These are phyloP conservation scores for Trapa incisa DNA, from an alignment of 345 rosid species.

Conservation along the genomic window DNA sequence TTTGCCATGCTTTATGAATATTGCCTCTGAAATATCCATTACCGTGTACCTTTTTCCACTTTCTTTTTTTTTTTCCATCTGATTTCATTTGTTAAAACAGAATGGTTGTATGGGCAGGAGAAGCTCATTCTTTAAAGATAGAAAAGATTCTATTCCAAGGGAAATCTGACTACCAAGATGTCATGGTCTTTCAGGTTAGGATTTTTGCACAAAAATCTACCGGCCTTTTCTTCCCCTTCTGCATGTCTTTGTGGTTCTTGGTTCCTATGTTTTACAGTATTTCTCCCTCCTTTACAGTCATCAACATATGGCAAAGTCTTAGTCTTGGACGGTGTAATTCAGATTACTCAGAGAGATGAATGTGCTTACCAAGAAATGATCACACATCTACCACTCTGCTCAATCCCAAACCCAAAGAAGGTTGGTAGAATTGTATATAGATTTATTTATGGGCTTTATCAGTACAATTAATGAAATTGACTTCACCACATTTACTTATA, in stretches of 20 bases:
- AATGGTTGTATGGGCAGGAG: slow-evolving; percentile 39
- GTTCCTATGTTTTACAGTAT: not conserved
- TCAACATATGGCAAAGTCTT: slow-evolving; percentile 90
- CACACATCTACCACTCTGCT: slow-evolving; percentile 88
- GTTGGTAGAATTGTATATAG: slow-evolving; percentile 13
- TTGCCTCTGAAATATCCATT: not conserved
- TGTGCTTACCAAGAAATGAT: slow-evolving; percentile 99
- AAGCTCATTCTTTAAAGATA: slow-evolving; percentile 88
- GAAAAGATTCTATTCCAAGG: slow-evolving; percentile 73
- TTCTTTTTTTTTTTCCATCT: not conserved
- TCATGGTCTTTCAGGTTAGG: slow-evolving; percentile 80
- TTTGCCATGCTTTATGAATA: not conserved
- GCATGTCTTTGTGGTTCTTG: not conserved
- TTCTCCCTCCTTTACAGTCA: slow-evolving; percentile 34
- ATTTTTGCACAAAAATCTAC: not conserved
- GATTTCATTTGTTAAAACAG: not conserved
- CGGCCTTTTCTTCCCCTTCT: not conserved
- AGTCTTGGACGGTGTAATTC: slow-evolving; percentile 92
- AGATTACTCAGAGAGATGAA: slow-evolving; percentile 95
- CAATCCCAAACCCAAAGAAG: slow-evolving; percentile 82
- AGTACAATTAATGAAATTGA: not conserved
- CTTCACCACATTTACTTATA: not conserved
- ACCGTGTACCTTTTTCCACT: not conserved
- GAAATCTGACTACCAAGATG: slow-evolving; percentile 82
- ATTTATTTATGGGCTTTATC: not conserved